These are phyloP conservation scores for Boletus insuetus DNA, from an alignment of 768 basidiomycete species.

Conservation along the genomic window DNA sequence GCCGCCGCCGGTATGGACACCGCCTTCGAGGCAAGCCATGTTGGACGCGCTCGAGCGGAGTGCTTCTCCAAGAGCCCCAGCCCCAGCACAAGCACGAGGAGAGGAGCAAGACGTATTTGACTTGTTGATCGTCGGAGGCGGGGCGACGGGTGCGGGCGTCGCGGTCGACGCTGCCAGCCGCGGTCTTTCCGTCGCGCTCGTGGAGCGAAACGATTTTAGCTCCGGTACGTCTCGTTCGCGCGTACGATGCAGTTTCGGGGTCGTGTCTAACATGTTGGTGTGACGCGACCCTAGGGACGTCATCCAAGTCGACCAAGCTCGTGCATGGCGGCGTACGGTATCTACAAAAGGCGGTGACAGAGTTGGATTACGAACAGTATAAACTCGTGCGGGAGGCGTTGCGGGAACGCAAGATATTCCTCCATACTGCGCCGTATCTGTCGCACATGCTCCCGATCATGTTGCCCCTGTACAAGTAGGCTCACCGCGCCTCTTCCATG, in stretches of 20 bases:
- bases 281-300: conserved; percentile 61
- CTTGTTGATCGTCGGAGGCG: conserved; percentile 85
- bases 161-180: conserved; percentile 92
- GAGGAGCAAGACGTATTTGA: conserved; percentile 66
- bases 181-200: conserved; percentile 89
- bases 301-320: conserved; percentile 96
- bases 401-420: conserved; percentile 88
- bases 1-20: conserved; percentile 78
- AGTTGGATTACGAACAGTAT: conserved; percentile 94
- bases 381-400: conserved; percentile 96
- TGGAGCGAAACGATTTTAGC: conserved; percentile 90
- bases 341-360: conserved; percentile 93
- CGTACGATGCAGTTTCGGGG: too few relatives aligned
- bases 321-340: conserved; percentile 98
- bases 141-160: conserved; percentile 95
- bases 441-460: conserved; percentile 94
- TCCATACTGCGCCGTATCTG: conserved; percentile 94
- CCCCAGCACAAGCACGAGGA: conserved; percentile 35
- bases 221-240: conserved; percentile 52
- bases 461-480: conserved; percentile 91
- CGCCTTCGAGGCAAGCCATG: conserved; percentile 68
- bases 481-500: neutral
- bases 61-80: neutral
- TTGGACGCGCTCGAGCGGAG: conserved; percentile 45
- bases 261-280: too few relatives aligned